Base-by-base conservation (phyloP, 2,329 filamentous ascomycete genomes). In the Rugonectria rugulosa region DNA sequence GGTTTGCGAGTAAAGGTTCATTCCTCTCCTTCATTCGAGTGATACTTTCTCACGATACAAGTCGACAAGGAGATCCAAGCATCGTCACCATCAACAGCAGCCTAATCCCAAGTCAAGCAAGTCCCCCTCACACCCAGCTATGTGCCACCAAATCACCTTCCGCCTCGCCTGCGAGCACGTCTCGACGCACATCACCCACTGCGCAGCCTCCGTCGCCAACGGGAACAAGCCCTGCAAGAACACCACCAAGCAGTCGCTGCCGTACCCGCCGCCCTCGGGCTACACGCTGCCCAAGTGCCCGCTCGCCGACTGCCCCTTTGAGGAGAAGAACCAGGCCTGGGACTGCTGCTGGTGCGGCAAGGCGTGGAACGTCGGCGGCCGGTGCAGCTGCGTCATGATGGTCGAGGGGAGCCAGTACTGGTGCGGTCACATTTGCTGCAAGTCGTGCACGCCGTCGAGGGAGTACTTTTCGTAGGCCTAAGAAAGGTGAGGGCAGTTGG, bases 331-430 rank as follows among this genome's bases (percentile, higher is more conserved):
- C 53, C 73, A 81, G 26, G 75, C 68, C 59, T 84, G 81, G 81
- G 81, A 81, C 68, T 83, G 81, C 68, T 83, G 81, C 68, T 83
- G 79, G 80, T 83, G 81, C 54, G 81, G 81, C 23, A 82, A 82
- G 63, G 72, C 73, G n/a, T 77, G 77, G 73, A 83, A 84, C 62
- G 73, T 74, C 38, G 70, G 71, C 21, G 81, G 80, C 5, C 75
- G 80, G 21, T 83, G 81, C 69, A 75, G 75, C 60, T 81, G 79
- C 66, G 70, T 81, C 66, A 82, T 83, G 81, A 77, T 82, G 50
- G 75, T 79, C 42, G 78, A 81, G 36, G 77, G 79, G 15, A 77
- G 74, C 52, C 69, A 76, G 59, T 79, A 80, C 53, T 76, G 74
- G 50, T 84, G 81, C 63, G 80, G 81, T 67, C 81, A 83, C 60